Base-by-base conservation (phyloP, 169 alveolate genomes). In the Cryptosporidium felis region DNA sequence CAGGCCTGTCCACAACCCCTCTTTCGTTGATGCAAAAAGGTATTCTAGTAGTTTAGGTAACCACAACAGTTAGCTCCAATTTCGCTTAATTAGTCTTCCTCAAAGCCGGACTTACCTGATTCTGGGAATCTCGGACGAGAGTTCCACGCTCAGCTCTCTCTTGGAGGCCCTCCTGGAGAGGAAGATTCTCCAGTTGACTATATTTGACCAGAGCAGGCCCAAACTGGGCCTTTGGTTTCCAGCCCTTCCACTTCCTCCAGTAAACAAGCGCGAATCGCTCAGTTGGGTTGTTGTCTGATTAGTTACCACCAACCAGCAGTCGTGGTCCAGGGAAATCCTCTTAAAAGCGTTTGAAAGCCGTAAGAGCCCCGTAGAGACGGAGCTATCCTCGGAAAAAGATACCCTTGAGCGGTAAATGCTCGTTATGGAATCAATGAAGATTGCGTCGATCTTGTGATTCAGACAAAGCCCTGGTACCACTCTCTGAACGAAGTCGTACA, bases 181-280 rank as follows among this genome's bases (percentile, higher is more conserved):
- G 42, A 74, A 53, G 1, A 74, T 38, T 23, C 85, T 74, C 85
- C 85, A 74, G 10, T 74, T 74, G 36, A 74, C 28, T 12, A 67
- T 36, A 53, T 74, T 74, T 16, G 85, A 74, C 85, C 85, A 74
- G 9, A 74, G 3, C 10, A 74, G 56, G n/a, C 85, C 85, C 10
- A 74, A 40, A 38, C 74, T 38, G 23, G 85, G 85, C 23, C 56
- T 74, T 53, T 53, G 60, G 5, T 66, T 66, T 2, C 16, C 21
- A 1, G 30, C 46, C 12, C n/a, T 47, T 47, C 59, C 59, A 5
- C 23, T 1, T 23, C 26, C 32, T 56, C 59, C 59, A 14, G 4
- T 5, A 56, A 21, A 12, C 32, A 56, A n/a, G 3, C 32, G 63
- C 8, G n/a, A 26, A 18, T 46, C 59, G 23, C 14, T 53, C n/a